phyloP scores from a whole-genome alignment of 2,329 filamentous ascomycete species.

The Beauveria australis region DNA sequence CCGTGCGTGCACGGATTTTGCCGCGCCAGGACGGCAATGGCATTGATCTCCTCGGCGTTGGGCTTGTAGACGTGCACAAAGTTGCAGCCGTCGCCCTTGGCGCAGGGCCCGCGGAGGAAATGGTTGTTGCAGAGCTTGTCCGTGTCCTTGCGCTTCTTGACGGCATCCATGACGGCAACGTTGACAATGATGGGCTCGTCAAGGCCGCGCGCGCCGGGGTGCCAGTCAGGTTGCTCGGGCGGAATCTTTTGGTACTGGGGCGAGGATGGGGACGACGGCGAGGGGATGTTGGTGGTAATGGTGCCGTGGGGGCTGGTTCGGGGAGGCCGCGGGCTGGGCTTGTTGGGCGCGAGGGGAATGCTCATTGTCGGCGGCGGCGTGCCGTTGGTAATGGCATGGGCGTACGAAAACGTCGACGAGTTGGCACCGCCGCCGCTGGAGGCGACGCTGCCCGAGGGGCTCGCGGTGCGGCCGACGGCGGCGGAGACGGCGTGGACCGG shows the following conservation, averaged over 20 bases:
- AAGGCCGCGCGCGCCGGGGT: constrained; percentile 45
- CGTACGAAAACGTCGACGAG: constrained; percentile 23
- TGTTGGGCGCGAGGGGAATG: constrained; percentile 31
- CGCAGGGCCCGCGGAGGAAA: constrained; percentile 49
- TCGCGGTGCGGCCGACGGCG: constrained; percentile 11
- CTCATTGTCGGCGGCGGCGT: constrained; percentile 34
- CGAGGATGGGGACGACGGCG: background rate
- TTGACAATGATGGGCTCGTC: constrained; percentile 44
- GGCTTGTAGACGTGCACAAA: constrained; percentile 51
- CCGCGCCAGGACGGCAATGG: constrained; percentile 47
- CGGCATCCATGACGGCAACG: constrained; percentile 37
- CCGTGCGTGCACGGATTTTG: constrained; percentile 49
- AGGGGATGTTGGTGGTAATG: background rate
- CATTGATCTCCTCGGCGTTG: constrained; percentile 45
- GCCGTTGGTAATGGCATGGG: constrained; percentile 32
- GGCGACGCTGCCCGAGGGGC: constrained; percentile 31
- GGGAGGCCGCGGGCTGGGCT: constrained; percentile 12
- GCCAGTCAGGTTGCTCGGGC: constrained; percentile 35
- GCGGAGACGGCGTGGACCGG: constrained; percentile 11
- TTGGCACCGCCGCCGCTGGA: constrained; percentile 27
- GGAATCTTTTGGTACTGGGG: constrained; percentile 18
- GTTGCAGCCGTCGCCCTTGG: constrained; percentile 44
- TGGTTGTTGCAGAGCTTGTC: constrained; percentile 56
- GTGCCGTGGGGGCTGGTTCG: constrained; percentile 4
- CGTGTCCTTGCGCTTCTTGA: constrained; percentile 47